phyloP scores from a whole-genome alignment of 2,329 filamentous ascomycete species.

The Hypoxylon rubiginosum region DNA sequence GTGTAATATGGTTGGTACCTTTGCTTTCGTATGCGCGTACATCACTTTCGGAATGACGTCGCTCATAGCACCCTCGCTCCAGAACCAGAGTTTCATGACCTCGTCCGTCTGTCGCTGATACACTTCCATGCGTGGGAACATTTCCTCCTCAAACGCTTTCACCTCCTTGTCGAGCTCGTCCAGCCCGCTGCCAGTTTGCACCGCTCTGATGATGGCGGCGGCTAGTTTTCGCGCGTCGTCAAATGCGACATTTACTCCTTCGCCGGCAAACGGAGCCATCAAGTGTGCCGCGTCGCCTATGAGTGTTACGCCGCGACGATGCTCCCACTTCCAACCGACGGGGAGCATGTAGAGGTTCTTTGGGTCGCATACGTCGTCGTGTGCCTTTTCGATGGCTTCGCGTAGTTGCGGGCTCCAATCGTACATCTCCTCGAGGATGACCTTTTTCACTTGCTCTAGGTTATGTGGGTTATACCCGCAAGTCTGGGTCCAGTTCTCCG shows the following conservation, averaged over 20 bases:
- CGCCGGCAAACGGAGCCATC: conserved; percentile 70
- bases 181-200: conserved; percentile 39
- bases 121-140: conserved; percentile 55
- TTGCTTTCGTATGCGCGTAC: conserved; percentile 25
- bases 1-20: conserved; percentile 25
- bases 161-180: conserved; percentile 54
- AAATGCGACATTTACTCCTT: conserved; percentile 71
- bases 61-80: conserved; percentile 51
- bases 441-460: conserved; percentile 55
- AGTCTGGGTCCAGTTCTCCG: conserved; percentile 56
- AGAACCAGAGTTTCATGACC: conserved; percentile 61
- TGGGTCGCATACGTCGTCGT: conserved; percentile 54
- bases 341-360: conserved; percentile 68
- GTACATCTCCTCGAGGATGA: conserved; percentile 51
- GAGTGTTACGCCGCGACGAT: conserved; percentile 63
- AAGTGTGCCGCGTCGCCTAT: conserved; percentile 73
- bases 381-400: conserved; percentile 57
- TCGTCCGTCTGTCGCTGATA: conserved; percentile 61
- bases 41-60: conserved; percentile 40
- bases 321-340: conserved; percentile 62
- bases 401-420: conserved; percentile 61
- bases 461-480: conserved; percentile 61
- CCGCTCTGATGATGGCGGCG: conserved; percentile 55
- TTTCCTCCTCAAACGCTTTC: conserved; percentile 54
- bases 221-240: conserved; percentile 66